Base-by-base conservation (phyloP, 768 basidiomycete genomes). In the Psilocybe sp. region DNA sequence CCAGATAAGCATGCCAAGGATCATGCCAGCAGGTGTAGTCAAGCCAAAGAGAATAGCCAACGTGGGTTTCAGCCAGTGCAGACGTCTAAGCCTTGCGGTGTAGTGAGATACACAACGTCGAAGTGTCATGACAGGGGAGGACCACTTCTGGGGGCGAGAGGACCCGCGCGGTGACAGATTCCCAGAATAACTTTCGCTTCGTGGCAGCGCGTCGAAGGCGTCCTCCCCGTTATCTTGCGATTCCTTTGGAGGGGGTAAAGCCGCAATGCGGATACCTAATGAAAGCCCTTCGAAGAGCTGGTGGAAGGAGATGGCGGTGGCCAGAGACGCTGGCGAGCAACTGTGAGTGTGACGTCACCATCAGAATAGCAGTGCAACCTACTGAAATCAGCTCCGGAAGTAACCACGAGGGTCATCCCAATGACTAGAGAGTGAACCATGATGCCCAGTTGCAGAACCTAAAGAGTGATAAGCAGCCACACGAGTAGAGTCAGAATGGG, bases 281-380 rank as follows among this genome's bases (percentile, higher is more conserved):
- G 89, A 90, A 9, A 92, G 75, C 0, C 89, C 90, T 59, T 92
- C 90, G 56, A 92, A 92, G 9, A 91, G 71, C 58, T 92, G 90
- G 61, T 92, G 91, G 64, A 92, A 92, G 19, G 81, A 70, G 31
- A 92, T 81, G 1, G 89, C 89, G 4, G 84, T 79, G 11, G 87
- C 77, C 2, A 92, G 76, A 0, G 87, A 84, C 1, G 85, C 88
- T 89, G 52, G 15, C 18, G 32, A 32, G n/a, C n/a, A n/a, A 13
- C 16, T 45, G 44, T 23, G 34, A 34, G 5, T 39, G 1, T 35
- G 16, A 54, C 38, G 11, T 31, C 9, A 46, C 3, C 19, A 20
- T 13, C 35, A 45, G 9, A 52, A 18, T 47, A 40, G 31, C 5
- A 45, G 16, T 16, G 31, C 20, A 16, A 77, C 84, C 50, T 51